phyloP scores from a whole-genome alignment of 495 filamentous ascomycete genomes.

The Halenospora varia region DNA sequence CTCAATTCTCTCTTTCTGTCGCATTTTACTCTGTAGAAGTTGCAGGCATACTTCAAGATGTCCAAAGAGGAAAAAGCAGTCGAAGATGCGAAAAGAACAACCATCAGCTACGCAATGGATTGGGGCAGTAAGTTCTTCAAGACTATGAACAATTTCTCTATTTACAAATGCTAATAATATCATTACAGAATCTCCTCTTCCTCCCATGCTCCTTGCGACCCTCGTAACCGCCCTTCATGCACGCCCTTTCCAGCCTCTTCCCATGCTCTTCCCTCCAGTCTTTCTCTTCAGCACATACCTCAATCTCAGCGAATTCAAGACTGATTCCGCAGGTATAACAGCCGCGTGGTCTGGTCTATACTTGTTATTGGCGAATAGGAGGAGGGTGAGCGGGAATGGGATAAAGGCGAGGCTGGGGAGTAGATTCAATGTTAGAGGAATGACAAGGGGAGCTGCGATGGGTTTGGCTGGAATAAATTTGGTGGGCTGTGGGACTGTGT shows the following conservation, averaged over 20 bases:
- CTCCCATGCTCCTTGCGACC: conserved; percentile 73
- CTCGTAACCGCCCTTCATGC: conserved; percentile 73
- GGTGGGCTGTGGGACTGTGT: conserved; percentile 65
- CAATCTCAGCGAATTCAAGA: conserved; percentile 71
- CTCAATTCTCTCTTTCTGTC: neutral
- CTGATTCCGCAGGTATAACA: conserved; percentile 77
- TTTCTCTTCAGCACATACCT: conserved; percentile 86
- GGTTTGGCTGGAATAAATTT: conserved; percentile 66
- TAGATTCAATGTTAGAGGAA: conserved; percentile 42
- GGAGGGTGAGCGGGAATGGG: conserved; percentile 24
- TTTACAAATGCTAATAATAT: neutral
- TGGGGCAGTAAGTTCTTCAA: conserved; percentile 66
- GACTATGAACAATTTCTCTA: neutral
- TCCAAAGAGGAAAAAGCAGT: conserved; percentile 19
- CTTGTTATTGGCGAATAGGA: conserved; percentile 66
- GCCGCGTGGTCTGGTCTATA: conserved; percentile 88
- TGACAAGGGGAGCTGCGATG: conserved; percentile 68
- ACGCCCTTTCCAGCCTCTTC: conserved; percentile 69
- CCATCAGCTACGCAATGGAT: conserved; percentile 48
- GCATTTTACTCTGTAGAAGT: neutral
- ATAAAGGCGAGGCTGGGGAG: neutral
- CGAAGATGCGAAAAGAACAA: conserved; percentile 36
- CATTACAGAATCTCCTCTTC: conserved; percentile 66
- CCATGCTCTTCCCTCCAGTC: conserved; percentile 77
- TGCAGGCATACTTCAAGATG: neutral